These are phyloP conservation scores for Globisporangium yorkense DNA, from an alignment of 352 stramenopile genomes.

Conservation along the genomic window DNA sequence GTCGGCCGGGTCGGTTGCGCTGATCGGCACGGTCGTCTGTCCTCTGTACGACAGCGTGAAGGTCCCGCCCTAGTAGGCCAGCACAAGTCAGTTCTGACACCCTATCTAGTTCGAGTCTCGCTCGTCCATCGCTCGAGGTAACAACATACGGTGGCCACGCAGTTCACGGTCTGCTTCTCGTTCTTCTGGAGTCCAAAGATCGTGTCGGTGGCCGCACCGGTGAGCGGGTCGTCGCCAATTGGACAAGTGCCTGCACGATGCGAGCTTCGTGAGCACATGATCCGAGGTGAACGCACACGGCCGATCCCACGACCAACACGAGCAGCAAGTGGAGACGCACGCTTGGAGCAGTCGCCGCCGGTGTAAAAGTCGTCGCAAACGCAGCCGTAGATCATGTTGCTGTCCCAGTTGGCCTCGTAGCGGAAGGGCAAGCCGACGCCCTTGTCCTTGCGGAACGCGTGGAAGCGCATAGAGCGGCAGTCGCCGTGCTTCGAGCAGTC, in stretches of 20 bases:
- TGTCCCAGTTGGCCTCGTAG: conserved; percentile 77
- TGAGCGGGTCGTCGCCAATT: conserved; percentile 66
- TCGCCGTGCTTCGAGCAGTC: conserved; percentile 62
- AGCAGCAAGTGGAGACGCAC: conserved; percentile 19
- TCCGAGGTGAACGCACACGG: not conserved
- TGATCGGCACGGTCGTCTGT: conserved; percentile 63
- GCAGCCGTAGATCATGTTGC: conserved; percentile 86
- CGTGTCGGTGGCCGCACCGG: conserved; percentile 46
- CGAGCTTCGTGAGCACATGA: not conserved
- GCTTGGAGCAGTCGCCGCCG: conserved; percentile 82
- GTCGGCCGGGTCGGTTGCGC: conserved; percentile 50
- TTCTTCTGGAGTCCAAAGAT: conserved; percentile 77
- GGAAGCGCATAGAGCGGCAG: conserved; percentile 62
- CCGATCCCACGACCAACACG: not conserved
- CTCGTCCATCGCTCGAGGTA: too few relatives aligned
- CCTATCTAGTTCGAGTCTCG: too few relatives aligned
- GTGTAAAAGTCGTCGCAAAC: conserved; percentile 79
- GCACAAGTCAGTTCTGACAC: not conserved
- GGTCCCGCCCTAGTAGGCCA: conserved; percentile 39
- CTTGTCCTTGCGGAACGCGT: conserved; percentile 56
- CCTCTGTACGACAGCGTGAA: conserved; percentile 64
- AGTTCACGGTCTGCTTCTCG: conserved; percentile 72
- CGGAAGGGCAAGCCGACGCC: conserved; percentile 34
- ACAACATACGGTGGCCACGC: conserved; percentile 45
- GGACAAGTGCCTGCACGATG: conserved; percentile 34